phyloP scores from a whole-genome alignment of 495 filamentous ascomycete genomes.

The Bathelium albidoporum region DNA sequence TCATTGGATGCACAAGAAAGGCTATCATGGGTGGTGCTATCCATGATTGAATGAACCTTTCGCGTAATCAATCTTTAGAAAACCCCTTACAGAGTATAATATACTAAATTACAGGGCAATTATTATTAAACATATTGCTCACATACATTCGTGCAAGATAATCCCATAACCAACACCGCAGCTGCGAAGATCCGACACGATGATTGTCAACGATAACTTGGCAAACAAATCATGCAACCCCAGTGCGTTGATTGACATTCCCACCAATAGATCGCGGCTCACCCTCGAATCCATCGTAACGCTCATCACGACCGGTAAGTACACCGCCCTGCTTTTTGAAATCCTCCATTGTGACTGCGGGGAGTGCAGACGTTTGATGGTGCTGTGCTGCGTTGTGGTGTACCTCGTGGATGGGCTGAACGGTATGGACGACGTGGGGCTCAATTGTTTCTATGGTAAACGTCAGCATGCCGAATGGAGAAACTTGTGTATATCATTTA shows the following conservation, averaged over 20 bases:
- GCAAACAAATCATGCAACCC: background rate
- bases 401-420: conserved; percentile 55
- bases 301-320: conserved; percentile 44
- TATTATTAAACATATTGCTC: too few relatives aligned
- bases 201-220: background rate
- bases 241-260: conserved; percentile 12
- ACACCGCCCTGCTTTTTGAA: conserved; percentile 49
- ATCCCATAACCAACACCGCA: too few relatives aligned
- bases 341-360: conserved; percentile 37
- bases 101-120: too few relatives aligned
- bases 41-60: too few relatives aligned
- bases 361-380: conserved; percentile 4
- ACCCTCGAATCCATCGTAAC: conserved; percentile 46
- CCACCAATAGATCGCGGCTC: conserved; percentile 41
- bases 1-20: too few relatives aligned
- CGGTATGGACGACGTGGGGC: conserved; percentile 55
- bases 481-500: conserved; percentile 7
- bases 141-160: too few relatives aligned
- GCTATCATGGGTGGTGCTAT: too few relatives aligned
- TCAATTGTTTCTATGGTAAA: conserved; percentile 44
- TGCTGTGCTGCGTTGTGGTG: conserved; percentile 37
- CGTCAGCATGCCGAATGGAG: background rate
- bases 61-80: too few relatives aligned
- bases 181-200: too few relatives aligned
- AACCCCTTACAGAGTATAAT: too few relatives aligned